Evolutionary conservation across 2,329 filamentous ascomycete species (phyloP).

Genomic region (Claviceps citrina): DNA sequence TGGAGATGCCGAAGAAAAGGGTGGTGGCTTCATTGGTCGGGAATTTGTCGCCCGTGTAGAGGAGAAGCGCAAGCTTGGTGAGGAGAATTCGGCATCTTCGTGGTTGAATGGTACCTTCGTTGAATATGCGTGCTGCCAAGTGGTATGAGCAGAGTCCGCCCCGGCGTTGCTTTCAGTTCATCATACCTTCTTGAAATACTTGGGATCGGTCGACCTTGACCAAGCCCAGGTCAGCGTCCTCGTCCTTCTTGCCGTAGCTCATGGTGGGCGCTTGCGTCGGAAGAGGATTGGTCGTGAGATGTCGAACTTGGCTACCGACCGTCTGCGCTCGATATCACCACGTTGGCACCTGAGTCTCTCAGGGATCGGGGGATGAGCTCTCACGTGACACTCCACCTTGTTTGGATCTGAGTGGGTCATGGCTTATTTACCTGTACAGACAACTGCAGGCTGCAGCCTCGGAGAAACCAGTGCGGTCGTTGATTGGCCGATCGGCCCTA

Average conservation of each 20-base stretch:
- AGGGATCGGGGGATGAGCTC: constrained; percentile 15
- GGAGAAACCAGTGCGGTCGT: no score
- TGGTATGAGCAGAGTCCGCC: constrained; percentile 3
- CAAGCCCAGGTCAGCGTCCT: constrained; percentile 85
- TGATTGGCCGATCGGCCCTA: no score
- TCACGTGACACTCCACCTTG: constrained; percentile 21
- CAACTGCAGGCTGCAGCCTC: no score
- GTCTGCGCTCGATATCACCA: constrained; percentile 21
- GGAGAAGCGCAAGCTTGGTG: constrained; percentile 89
- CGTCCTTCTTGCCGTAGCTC: constrained; percentile 98
- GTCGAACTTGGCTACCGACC: constrained; percentile 19
- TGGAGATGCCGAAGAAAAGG: constrained; percentile 97
- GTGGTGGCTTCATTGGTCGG: constrained; percentile 93
- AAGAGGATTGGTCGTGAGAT: constrained; percentile 17
- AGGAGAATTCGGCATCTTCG: constrained; percentile 94
- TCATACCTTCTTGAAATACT: constrained; percentile 92
- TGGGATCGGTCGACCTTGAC: constrained; percentile 96
- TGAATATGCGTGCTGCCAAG: constrained; percentile 75
- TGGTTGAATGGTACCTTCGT: constrained; percentile 89
- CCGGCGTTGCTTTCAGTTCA: constrained; percentile 1
- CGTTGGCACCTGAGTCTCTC: constrained; percentile 20
- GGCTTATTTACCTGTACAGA: no score
- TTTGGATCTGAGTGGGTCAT: neutral
- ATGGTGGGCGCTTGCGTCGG: constrained; percentile 41
- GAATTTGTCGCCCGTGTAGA: constrained; percentile 95